Evolutionary conservation across 768 basidiomycete genomes (phyloP), one percentile per base, ranked within the genome.

Genomic region (Heimioporus sp.): DNA sequence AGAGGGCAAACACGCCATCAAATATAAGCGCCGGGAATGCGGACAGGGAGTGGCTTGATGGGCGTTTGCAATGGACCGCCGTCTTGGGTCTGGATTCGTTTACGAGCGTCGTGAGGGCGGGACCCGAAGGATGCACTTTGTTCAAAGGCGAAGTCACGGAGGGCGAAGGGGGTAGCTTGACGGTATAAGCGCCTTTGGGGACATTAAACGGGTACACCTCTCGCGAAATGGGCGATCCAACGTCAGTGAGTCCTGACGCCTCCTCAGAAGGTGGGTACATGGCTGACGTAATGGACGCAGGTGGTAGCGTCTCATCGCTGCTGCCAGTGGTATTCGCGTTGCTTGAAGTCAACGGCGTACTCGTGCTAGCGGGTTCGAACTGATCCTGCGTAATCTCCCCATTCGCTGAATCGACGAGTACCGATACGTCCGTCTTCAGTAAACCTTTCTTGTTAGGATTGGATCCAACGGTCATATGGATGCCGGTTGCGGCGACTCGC

Each of bases 1-100:
- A 50, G 43, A 65, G 53, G 11, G 59, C 60, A 4, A 63, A 63
- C 19, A 63, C 51, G 7, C 63, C 62, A 2, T 63, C 62, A 30
- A 63, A 43, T 0, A 63, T 57, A 32, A 63, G 10, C 0, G 54
- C 54, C 3, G 62, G 62, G 20, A 63, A 46, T 32, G 63, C 48
- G 13, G 62, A 52, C 3, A 16, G 12, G 10, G 2, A 15, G 1
- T 48, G 56, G 31, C 19, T 46, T 7, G 42, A 46, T 13, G 20
- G 16, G 2, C 49, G 51, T 16, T 13, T 41, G 0, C n/a, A 9
- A 19, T 39, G 41, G 20, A 44, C 15, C n/a, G 21, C 4, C 16
- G 47, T 10, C 17, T 43, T 37, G 37, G 36, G n/a, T 11, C 28
- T 49, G 15, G 52, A 12, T 16, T 10, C 34, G 8, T 28, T 51